Evolutionary conservation across 306 rosid species (phyloP), one percentile per base, ranked within the genome.

Genomic region (Fragaria vesca): DNA sequence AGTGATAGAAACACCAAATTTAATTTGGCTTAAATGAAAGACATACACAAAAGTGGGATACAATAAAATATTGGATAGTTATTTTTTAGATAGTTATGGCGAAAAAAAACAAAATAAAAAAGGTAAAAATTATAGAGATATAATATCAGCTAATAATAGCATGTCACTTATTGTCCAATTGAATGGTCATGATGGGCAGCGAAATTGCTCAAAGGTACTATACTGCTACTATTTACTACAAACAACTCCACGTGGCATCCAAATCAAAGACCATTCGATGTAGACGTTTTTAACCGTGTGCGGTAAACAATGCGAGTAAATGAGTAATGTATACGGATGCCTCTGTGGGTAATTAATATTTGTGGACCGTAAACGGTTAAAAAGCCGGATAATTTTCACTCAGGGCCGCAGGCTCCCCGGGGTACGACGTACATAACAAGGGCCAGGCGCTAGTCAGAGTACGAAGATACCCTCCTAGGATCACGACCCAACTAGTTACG

Each of bases 171-270:
- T 61, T 72, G 52, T 55, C 76, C 80, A 78, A 66, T 67, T 43
- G 66, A 70, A 80, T 51, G 83, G 83, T 63, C 77, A 75, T 83
- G 48, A 77, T 78, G 83, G 72, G 30, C 5, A 62, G 67, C 70
- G 73, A 42, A 76, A 71, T 62, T 75, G 69, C 74, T 83, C 75
- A 54, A 79, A 83, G 36, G 85, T 62, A 61, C 67, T 60, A 60
- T 26, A 4, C 15, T 30, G 30, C 40, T 21, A 13, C 40, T 30
- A 32, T 10, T 43, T 66, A 77, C 83, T 43, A 84, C 79, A 80
- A 79, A 79, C 82, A 36, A 60, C 70, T 67, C 85, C 83, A 80
- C 87, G 89, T 80, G 74, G 85, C 88, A 85, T 85, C 84, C 34
- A 81, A 72, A 78, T 80, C 87, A 82, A 16, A 75, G 71, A 21